phyloP scores from a whole-genome alignment of 2,329 filamentous ascomycete species.

The Alternaria sp. region DNA sequence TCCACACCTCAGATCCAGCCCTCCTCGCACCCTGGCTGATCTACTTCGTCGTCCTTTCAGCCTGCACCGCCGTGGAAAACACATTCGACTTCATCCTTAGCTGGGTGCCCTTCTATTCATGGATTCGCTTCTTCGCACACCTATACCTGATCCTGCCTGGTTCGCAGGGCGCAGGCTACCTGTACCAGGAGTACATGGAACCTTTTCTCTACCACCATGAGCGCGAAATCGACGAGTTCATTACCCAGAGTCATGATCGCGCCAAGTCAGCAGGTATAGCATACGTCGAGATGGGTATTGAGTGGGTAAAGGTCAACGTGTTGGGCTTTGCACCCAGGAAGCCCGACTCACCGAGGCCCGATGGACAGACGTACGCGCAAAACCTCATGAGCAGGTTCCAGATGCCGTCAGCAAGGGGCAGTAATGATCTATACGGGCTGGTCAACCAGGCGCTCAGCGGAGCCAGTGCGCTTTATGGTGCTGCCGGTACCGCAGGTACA shows the following conservation, averaged over 20 bases:
- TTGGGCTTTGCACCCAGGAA: slow-evolving; percentile 74
- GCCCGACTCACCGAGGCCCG: slow-evolving; percentile 56
- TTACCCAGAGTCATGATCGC: slow-evolving; percentile 80
- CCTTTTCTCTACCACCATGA: slow-evolving; percentile 91
- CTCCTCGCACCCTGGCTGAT: slow-evolving; percentile 97
- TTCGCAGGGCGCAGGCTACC: slow-evolving; percentile 86
- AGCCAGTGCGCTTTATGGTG: slow-evolving; percentile 60
- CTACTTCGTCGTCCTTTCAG: slow-evolving; percentile 96
- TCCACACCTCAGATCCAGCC: slow-evolving; percentile 89
- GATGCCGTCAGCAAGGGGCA: slow-evolving; percentile 74
- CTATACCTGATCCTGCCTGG: slow-evolving; percentile 97
- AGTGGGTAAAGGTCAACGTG: slow-evolving; percentile 74
- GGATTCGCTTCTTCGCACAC: slow-evolving; percentile 85
- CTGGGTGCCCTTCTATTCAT: slow-evolving; percentile 95
- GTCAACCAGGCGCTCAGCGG: slow-evolving; percentile 78
- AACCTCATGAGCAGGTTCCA: slow-evolving; percentile 85
- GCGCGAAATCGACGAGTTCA: slow-evolving; percentile 86
- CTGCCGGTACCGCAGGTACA: slow-evolving; percentile 35
- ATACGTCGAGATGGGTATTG: slow-evolving; percentile 57
- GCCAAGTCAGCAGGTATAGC: slow-evolving; percentile 78
- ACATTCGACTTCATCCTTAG: slow-evolving; percentile 87
- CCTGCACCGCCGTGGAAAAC: slow-evolving; percentile 82
- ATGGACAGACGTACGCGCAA: slow-evolving; percentile 74
- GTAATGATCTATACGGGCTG: slow-evolving; percentile 78
- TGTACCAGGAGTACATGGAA: slow-evolving; percentile 87